phyloP scores from a whole-genome alignment of 2,329 filamentous ascomycete species.

The Exophiala bonariae region DNA sequence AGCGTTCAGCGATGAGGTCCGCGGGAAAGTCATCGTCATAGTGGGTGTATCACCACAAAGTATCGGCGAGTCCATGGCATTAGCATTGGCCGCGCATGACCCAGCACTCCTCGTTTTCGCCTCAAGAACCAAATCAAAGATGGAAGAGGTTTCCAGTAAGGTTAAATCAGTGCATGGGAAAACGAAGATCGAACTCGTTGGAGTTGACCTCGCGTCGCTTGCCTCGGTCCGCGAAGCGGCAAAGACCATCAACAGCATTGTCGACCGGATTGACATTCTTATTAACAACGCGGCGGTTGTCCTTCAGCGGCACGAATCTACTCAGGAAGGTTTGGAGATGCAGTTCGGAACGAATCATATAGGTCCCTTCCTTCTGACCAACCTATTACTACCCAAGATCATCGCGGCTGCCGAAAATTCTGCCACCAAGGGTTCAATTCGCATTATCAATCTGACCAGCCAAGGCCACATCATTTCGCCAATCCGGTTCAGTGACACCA shows the following conservation, averaged over 20 bases:
- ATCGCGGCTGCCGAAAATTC: conserved; percentile 29
- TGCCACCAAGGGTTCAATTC: conserved; percentile 18
- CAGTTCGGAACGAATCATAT: conserved; percentile 41
- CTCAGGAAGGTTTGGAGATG: conserved; percentile 34
- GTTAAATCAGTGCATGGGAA: conserved; percentile 24
- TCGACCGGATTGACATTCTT: conserved; percentile 39
- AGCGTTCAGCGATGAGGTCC: conserved; percentile 26
- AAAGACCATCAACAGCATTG: conserved; percentile 27
- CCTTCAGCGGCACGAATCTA: conserved; percentile 28
- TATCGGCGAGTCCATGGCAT: conserved; percentile 38
- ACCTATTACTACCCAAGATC: conserved; percentile 37
- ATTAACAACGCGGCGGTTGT: conserved; percentile 48
- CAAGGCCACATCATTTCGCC: conserved; percentile 30
- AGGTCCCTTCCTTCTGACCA: conserved; percentile 41
- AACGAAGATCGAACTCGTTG: conserved; percentile 29
- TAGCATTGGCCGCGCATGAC: conserved; percentile 35
- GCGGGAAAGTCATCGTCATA: conserved; percentile 38
- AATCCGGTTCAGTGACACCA: conserved; percentile 36
- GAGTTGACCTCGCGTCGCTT: conserved; percentile 37
- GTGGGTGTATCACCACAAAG: conserved; percentile 40
- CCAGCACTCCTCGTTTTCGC: conserved; percentile 41
- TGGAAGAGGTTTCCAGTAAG: conserved; percentile 31
- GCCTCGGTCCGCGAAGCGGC: conserved; percentile 35
- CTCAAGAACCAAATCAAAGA: conserved; percentile 37
- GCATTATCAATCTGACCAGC: conserved; percentile 33